Evolutionary conservation across 2,329 filamentous ascomycete genomes (phyloP).

Genomic region (Talaromyces sp.): DNA sequence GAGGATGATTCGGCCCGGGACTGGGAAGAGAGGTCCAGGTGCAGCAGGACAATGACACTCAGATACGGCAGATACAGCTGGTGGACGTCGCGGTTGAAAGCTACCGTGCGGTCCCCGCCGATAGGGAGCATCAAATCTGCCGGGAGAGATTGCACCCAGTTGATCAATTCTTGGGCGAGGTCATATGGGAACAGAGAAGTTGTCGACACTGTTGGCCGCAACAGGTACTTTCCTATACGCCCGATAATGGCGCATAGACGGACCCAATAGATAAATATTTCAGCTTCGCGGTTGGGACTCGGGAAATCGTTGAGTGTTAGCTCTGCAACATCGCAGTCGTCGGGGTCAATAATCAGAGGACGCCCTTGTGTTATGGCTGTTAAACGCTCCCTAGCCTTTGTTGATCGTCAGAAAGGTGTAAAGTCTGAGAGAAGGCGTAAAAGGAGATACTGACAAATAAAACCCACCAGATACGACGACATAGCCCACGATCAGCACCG

Average conservation of each 20-base stretch:
- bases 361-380: constrained; percentile 42
- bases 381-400: constrained; percentile 29
- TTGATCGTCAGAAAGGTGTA: neutral
- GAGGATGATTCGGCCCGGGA: constrained; percentile 33
- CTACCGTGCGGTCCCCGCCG: constrained; percentile 17
- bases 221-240: constrained; percentile 33
- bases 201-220: constrained; percentile 16
- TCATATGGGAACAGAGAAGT: constrained; percentile 16
- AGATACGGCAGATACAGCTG: constrained; percentile 40
- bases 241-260: constrained; percentile 38
- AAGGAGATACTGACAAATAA: constrained; percentile 20
- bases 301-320: constrained; percentile 37
- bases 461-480: constrained; percentile 41
- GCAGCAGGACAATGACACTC: constrained; percentile 37
- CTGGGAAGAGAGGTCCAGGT: constrained; percentile 26
- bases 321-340: constrained; percentile 37
- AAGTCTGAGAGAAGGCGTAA: neutral
- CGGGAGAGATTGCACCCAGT: constrained; percentile 32
- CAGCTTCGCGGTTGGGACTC: constrained; percentile 25
- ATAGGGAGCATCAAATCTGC: constrained; percentile 27
- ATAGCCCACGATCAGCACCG: constrained; percentile 21
- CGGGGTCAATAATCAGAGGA: constrained; percentile 39
- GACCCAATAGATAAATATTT: constrained; percentile 41
- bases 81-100: constrained; percentile 38
- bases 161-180: constrained; percentile 28